phyloP scores from a whole-genome alignment of 1,284 basidiomycete genomes.

The Boletus sp. region DNA sequence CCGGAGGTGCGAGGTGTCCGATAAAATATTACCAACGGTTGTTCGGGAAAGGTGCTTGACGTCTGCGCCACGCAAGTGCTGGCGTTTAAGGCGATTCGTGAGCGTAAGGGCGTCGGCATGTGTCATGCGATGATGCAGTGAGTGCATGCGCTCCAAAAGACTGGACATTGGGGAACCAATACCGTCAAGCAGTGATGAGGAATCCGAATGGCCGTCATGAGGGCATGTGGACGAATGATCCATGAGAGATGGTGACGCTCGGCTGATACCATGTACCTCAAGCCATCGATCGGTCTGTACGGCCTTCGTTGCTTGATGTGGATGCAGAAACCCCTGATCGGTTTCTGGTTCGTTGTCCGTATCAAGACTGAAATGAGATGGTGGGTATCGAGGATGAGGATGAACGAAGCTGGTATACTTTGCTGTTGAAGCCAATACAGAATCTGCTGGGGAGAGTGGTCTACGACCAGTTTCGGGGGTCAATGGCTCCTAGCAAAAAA shows the following conservation, averaged over 20 bases:
- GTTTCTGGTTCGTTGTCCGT: conserved; percentile 42
- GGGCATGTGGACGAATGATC: conserved; percentile 47
- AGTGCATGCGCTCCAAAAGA: conserved; percentile 69
- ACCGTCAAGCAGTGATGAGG: conserved; percentile 60
- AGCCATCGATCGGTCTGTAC: conserved; percentile 67
- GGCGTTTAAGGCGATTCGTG: conserved; percentile 86
- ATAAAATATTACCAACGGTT: conserved; percentile 74
- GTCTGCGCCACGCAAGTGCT: conserved; percentile 83
- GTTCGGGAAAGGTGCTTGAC: conserved; percentile 83
- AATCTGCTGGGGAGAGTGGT: conserved; percentile 56
- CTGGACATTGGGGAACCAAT: conserved; percentile 49
- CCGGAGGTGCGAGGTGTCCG: conserved; percentile 70
- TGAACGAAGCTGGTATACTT: conserved; percentile 42
- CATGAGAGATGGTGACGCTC: conserved; percentile 33
- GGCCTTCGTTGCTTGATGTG: conserved; percentile 52
- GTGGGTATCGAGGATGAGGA: conserved; percentile 36
- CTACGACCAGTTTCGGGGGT: conserved; percentile 57
- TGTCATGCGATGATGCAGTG: conserved; percentile 65
- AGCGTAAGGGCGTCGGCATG: conserved; percentile 87
- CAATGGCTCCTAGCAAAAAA: conserved; percentile 46
- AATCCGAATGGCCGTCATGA: conserved; percentile 60
- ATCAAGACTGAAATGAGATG: conserved; percentile 44
- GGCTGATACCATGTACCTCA: conserved; percentile 33
- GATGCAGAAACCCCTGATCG: conserved; percentile 32
- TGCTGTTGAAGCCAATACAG: conserved; percentile 40